Conservation (phyloP, 2,329 filamentous ascomycete genomes). For the Zopfia rhizophila region DNA sequence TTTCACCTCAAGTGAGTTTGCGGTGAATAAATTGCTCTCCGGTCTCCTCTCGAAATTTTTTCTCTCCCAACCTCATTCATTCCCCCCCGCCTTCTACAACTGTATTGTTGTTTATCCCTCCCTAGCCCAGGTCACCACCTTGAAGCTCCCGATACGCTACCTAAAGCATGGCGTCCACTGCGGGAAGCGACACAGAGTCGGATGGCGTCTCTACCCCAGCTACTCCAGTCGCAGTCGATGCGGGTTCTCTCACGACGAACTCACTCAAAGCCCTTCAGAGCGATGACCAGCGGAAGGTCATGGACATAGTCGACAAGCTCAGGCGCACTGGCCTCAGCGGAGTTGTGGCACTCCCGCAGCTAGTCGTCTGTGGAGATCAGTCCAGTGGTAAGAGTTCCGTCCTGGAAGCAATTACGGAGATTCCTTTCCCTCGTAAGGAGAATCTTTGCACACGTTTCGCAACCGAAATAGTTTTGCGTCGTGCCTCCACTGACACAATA, state of each 20-base stretch:
- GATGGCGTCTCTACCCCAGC: not conserved
- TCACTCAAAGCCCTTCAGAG: constrained; percentile 57
- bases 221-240: constrained; percentile 15
- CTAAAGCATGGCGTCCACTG: not conserved
- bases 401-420: constrained; percentile 70
- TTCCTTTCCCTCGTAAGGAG: constrained; percentile 68
- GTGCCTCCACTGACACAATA: constrained; percentile 32
- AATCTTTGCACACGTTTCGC: constrained; percentile 70
- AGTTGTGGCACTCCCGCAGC: constrained; percentile 41
- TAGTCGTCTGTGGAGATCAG: constrained; percentile 69
- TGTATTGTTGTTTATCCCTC: too few relatives aligned
- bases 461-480: constrained; percentile 60
- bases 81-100: too few relatives aligned
- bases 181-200: not conserved
- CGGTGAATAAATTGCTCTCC: too few relatives aligned
- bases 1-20: too few relatives aligned
- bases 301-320: constrained; percentile 65
- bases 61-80: too few relatives aligned
- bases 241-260: constrained; percentile 35
- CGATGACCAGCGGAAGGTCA: constrained; percentile 58
- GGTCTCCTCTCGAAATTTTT: too few relatives aligned
- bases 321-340: constrained; percentile 58
- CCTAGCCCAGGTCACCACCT: too few relatives aligned
- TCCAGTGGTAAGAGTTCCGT: constrained; percentile 73
- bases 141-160: too few relatives aligned